Base-by-base conservation (phyloP, 2,329 filamentous ascomycete genomes). In the Pseudocercospora vitis region DNA sequence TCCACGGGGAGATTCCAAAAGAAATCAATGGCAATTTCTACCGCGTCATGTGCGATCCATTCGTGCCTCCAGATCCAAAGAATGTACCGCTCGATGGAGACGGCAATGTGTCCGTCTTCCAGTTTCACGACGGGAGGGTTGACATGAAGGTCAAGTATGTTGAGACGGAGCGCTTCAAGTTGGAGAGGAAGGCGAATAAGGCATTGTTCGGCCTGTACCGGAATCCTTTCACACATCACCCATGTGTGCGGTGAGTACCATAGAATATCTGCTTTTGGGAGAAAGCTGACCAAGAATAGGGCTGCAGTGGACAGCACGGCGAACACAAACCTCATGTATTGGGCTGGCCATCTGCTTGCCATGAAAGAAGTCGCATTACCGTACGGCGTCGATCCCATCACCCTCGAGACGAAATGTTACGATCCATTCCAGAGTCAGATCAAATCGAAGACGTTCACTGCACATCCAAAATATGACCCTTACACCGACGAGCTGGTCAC, bases 251-350 rank as follows among this genome's bases (percentile, higher is more conserved):
- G 55, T 58, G 46, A n/a, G 48, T 24, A 12, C 2, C n/a, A 4
- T 40, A 11, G 14, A 31, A 3, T n/a, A 19, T 3, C 0, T 8
- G 8, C 9, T 18, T 8, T 6, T 16, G 2, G 26, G 14, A 19
- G 21, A 18, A 4, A 14, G 21, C 16, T 42, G n/a, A 23, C 26
- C 6, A 5, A 35, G n/a, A 11, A n/a, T 12, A 58, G 58, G 39
- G 61, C 58, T 24, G 61, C 60, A 4, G 79, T 83, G 33, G 70
- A 80, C 18, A 83, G 79, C 0, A 79, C 80, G 0, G 75, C 77
- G 2, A 84, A 85, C 58, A 84, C 81, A 1, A 84, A 85, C 52
- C 70, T 84, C n/a, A 71, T 80, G 1, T 81, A 78, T 61, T 84
- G 79, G 76, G 70, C 79, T 6, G 80, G 80, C 0, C 74, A 79